Evolutionary conservation across 768 basidiomycete genomes (phyloP).

Genomic region (Pholiota molesta): DNA sequence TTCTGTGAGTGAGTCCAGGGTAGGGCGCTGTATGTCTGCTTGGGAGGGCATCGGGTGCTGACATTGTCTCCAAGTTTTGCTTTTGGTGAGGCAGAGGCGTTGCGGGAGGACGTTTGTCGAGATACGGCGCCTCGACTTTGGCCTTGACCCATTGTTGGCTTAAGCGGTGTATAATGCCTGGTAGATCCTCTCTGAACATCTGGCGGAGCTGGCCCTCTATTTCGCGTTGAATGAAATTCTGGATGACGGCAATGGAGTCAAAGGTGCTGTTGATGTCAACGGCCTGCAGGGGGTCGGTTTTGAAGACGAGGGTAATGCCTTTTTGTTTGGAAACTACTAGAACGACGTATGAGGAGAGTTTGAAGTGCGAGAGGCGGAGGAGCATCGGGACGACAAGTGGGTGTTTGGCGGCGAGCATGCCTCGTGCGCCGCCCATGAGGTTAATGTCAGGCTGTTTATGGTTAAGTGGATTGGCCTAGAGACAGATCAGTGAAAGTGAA

Average conservation of each 20-base stretch:
- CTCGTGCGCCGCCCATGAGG: slow-evolving; percentile 77
- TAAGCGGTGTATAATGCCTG: slow-evolving; percentile 94
- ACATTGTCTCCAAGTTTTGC: slow-evolving; percentile 7
- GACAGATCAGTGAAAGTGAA: neutral
- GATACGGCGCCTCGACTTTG: slow-evolving; percentile 91
- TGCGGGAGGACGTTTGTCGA: slow-evolving; percentile 53
- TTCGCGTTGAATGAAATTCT: slow-evolving; percentile 96
- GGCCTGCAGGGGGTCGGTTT: slow-evolving; percentile 97
- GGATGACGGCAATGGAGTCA: slow-evolving; percentile 96
- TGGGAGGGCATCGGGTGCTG: slow-evolving; percentile 21
- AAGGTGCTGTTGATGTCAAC: slow-evolving; percentile 98
- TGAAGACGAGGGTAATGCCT: slow-evolving; percentile 98
- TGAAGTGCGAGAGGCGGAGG: slow-evolving; percentile 93
- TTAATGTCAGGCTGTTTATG: slow-evolving; percentile 92
- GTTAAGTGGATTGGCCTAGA: slow-evolving; percentile 91
- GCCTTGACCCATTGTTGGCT: slow-evolving; percentile 96
- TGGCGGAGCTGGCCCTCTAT: slow-evolving; percentile 97
- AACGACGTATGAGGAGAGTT: slow-evolving; percentile 93
- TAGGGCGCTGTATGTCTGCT: slow-evolving; percentile 7
- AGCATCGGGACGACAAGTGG: slow-evolving; percentile 98
- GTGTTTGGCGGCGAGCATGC: slow-evolving; percentile 93
- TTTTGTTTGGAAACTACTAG: slow-evolving; percentile 97
- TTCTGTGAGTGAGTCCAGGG: slow-evolving; percentile 26
- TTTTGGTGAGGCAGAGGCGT: slow-evolving; percentile 33
- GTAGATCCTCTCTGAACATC: slow-evolving; percentile 97